These are phyloP conservation scores for Populus pruinosa DNA, from an alignment of 345 rosid species.

Conservation along the genomic window DNA sequence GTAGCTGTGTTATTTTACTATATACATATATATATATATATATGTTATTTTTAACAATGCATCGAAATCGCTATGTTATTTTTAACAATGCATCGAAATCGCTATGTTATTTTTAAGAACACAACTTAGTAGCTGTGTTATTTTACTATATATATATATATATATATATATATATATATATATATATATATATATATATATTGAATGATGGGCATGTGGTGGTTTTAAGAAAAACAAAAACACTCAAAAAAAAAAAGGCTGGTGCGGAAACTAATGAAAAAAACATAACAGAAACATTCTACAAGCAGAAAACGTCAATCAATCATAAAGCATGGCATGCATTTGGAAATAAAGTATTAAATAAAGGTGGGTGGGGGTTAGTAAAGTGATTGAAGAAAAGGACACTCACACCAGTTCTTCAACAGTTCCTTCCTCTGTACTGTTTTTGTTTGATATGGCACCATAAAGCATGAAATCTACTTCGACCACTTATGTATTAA, in stretches of 20 bases:
- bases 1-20: no score
- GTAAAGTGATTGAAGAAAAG: conserved; percentile 14
- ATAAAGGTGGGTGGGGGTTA: conserved; percentile 18
- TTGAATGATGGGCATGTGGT: no score
- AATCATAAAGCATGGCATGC: conserved; percentile 9
- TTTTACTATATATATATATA: no score
- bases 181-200: no score
- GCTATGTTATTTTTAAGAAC: no score
- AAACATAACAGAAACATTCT: conserved; percentile 1
- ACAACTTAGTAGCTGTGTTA: no score
- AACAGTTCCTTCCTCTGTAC: not conserved
- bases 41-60: no score
- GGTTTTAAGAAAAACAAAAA: not conserved
- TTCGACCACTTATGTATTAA: not conserved
- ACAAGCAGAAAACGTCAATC: conserved; percentile 7
- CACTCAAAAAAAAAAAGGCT: not conserved
- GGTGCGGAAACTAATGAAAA: conserved; percentile 25
- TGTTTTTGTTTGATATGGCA: not conserved
- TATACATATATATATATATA: no score
- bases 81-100: no score
- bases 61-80: no score
- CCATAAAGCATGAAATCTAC: not conserved
- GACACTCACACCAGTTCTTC: not conserved
- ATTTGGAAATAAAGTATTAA: not conserved
- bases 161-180: no score